phyloP scores from a whole-genome alignment of 768 basidiomycete genomes.

The Baorangia bicolor region DNA sequence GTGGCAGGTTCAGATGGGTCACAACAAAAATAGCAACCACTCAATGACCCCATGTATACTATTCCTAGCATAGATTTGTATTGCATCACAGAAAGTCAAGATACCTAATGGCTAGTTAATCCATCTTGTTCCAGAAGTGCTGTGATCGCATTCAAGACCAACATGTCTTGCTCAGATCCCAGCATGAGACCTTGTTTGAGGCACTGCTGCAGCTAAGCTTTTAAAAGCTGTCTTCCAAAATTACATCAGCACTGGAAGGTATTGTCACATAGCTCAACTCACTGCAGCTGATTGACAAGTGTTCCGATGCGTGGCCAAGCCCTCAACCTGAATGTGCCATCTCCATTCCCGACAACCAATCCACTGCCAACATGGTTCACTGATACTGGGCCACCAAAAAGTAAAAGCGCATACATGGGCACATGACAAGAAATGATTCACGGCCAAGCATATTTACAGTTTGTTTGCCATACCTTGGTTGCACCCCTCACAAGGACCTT shows the following conservation, averaged over 20 bases:
- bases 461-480: constrained; percentile 62
- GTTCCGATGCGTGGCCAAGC: constrained; percentile 92
- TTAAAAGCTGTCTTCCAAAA: constrained; percentile 59
- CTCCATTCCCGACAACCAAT: constrained; percentile 56
- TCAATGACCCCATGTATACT: constrained; percentile 1
- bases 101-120: constrained; percentile 10
- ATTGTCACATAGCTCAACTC: constrained; percentile 16
- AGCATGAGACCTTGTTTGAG: constrained; percentile 61
- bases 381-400: constrained; percentile 79
- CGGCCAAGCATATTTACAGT: not conserved
- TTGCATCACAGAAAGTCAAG: not conserved
- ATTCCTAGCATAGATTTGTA: constrained; percentile 19
- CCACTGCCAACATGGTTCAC: constrained; percentile 84
- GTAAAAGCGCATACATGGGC: constrained; percentile 78
- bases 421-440: constrained; percentile 43
- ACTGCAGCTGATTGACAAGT: constrained; percentile 85
- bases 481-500: constrained; percentile 87
- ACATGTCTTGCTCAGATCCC: constrained; percentile 47
- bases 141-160: constrained; percentile 50
- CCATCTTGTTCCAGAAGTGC: constrained; percentile 41
- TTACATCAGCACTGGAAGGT: not conserved
- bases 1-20: not conserved
- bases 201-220: constrained; percentile 61
- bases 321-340: constrained; percentile 57
- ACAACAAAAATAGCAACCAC: not conserved